Evolutionary conservation across 2,329 filamentous ascomycete species (phyloP).

Genomic region (Thyridium curvatum): DNA sequence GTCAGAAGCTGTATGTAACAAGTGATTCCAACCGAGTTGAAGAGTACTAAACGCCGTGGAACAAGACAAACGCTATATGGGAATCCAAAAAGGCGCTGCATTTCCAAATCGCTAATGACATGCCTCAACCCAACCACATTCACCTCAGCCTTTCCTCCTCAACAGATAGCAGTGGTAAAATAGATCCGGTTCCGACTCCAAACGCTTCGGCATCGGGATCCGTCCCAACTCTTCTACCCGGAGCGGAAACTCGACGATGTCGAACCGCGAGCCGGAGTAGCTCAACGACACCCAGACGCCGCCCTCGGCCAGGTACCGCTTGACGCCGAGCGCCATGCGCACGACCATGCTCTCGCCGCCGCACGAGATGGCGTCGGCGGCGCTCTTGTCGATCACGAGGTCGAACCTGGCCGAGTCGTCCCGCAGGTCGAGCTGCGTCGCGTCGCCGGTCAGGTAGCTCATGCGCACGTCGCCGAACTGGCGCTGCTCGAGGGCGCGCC

Average conservation of each 20-base stretch:
- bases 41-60: no score
- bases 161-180: conserved; percentile 39
- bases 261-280: conserved; percentile 36
- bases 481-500: conserved; percentile 28
- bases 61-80: no score
- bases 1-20: no score
- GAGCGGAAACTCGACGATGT: conserved; percentile 29
- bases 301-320: conserved; percentile 21
- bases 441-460: conserved; percentile 37
- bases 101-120: no score
- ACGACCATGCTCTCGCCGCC: conserved; percentile 29
- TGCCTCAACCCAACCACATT: not conserved
- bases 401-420: conserved; percentile 20
- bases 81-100: no score
- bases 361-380: conserved; percentile 41
- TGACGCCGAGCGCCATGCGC: conserved; percentile 30
- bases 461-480: conserved; percentile 37
- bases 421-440: conserved; percentile 26
- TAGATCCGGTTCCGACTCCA: conserved; percentile 36
- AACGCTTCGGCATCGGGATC: conserved; percentile 32
- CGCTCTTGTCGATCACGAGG: conserved; percentile 43
- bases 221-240: conserved; percentile 32
- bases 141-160: not conserved
- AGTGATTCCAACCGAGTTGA: no score
- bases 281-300: conserved; percentile 42